Conservation (phyloP, 129 eudicot genomes). For the Chrysanthemum seticuspe region DNA sequence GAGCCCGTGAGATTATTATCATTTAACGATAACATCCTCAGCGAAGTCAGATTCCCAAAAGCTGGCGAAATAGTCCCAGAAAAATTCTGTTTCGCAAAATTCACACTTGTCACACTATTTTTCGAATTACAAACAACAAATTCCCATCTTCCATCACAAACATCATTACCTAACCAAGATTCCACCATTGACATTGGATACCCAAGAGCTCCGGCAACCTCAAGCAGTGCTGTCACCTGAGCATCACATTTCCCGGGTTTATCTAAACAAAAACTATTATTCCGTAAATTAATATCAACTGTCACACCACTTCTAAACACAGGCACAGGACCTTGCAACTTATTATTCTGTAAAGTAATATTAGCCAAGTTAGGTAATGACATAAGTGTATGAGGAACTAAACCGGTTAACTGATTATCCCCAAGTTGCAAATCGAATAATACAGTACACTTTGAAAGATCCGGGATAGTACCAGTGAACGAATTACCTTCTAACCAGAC, state of each 20-base stretch:
- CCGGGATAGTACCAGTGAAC: slow-evolving; percentile 31
- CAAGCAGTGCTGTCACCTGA: slow-evolving; percentile 41
- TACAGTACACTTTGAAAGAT: no score
- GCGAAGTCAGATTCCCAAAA: no score
- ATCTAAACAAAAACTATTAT: slow-evolving; percentile 40
- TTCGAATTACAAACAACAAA: background rate
- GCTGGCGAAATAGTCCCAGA: slow-evolving; percentile 30
- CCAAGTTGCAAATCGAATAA: no score
- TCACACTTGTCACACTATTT: slow-evolving; percentile 25
- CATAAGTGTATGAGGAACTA: no score
- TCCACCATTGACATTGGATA: slow-evolving; percentile 35
- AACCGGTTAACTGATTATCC: no score
- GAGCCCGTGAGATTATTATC: slow-evolving; percentile 12
- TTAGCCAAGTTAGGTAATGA: no score
- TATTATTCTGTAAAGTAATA: no score
- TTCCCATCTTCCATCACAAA: slow-evolving; percentile 30
- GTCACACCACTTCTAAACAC: background rate
- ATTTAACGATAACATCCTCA: no score
- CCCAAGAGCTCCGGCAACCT: slow-evolving; percentile 41
- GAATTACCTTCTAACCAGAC: no score
- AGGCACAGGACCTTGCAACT: no score
- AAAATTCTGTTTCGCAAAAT: slow-evolving; percentile 20
- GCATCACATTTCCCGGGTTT: slow-evolving; percentile 48
- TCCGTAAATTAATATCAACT: background rate
- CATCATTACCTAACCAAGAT: slow-evolving; percentile 42